Evolutionary conservation across 352 stramenopile genomes (phyloP).

Genomic region (Phytopythium aichiense): DNA sequence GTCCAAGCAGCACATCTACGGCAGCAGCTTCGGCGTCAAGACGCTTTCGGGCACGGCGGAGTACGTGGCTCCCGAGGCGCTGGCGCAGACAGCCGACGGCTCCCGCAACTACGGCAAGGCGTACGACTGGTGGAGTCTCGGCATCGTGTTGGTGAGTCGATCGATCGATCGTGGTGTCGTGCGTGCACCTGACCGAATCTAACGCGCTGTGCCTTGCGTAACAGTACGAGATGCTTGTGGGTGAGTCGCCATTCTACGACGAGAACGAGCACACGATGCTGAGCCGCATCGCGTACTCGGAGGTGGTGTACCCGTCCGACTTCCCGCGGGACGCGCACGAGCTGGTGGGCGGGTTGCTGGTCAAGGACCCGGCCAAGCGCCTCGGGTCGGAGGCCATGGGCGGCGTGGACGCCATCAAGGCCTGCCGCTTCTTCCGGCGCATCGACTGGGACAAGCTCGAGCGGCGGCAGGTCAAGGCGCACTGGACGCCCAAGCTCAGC

Average conservation of each 20-base stretch:
- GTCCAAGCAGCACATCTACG: constrained; percentile 88
- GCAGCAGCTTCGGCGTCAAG: constrained; percentile 81
- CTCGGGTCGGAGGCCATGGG: constrained; percentile 63
- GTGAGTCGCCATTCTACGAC: constrained; percentile 86
- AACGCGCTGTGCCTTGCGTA: not conserved
- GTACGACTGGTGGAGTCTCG: constrained; percentile 89
- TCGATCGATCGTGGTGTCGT: constrained; percentile 4
- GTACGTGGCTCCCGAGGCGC: constrained; percentile 82
- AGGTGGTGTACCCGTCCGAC: constrained; percentile 69
- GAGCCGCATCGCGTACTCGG: constrained; percentile 72
- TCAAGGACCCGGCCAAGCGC: constrained; percentile 66
- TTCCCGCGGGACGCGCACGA: constrained; percentile 77
- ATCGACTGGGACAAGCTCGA: constrained; percentile 79
- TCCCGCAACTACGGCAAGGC: constrained; percentile 84
- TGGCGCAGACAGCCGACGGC: constrained; percentile 76
- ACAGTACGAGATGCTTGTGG: constrained; percentile 87
- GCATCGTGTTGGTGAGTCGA: constrained; percentile 74
- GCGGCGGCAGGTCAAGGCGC: constrained; percentile 64
- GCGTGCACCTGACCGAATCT: not conserved
- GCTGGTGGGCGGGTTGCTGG: constrained; percentile 66
- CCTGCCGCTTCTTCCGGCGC: constrained; percentile 60
- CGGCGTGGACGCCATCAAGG: constrained; percentile 70
- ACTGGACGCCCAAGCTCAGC: constrained; percentile 81
- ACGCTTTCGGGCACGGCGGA: constrained; percentile 83
- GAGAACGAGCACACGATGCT: constrained; percentile 89